phyloP scores from a whole-genome alignment of 345 rosid genomes.

The Eucalyptus melliodora region DNA sequence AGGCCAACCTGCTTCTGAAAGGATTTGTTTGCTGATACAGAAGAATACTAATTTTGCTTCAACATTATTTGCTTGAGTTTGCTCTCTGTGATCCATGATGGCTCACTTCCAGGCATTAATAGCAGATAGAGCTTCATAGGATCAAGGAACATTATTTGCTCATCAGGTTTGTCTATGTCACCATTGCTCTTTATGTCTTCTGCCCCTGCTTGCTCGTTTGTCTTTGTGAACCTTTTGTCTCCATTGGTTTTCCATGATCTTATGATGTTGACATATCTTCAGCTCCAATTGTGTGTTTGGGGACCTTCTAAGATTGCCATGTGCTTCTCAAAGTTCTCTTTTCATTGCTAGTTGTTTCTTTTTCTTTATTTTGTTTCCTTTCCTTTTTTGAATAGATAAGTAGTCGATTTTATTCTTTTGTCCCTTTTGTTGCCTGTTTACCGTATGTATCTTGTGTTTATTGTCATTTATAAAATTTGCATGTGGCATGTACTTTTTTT shows the following conservation, averaged over 20 bases:
- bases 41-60: not conserved
- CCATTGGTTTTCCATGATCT: not conserved
- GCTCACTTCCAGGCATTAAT: not conserved
- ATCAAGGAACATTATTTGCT: not conserved
- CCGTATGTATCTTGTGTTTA: not conserved
- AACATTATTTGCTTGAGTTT: not conserved
- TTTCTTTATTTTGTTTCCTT: not conserved
- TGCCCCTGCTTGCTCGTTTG: not conserved
- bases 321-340: not conserved
- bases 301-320: not conserved
- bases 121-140: not conserved
- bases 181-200: not conserved
- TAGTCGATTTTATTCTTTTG: not conserved
- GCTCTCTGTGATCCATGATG: not conserved
- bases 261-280: not conserved
- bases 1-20: conserved; percentile 28
- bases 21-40: not conserved
- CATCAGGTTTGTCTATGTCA: not conserved
- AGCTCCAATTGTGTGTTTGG: not conserved
- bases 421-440: not conserved
- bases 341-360: not conserved
- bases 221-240: not conserved
- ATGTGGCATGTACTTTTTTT: not conserved
- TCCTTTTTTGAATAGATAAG: not conserved
- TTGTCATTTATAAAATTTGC: not conserved